Evolutionary conservation across 1,284 basidiomycete genomes (phyloP), one percentile per base, ranked within the genome.

Genomic region (Mycena citricolor): DNA sequence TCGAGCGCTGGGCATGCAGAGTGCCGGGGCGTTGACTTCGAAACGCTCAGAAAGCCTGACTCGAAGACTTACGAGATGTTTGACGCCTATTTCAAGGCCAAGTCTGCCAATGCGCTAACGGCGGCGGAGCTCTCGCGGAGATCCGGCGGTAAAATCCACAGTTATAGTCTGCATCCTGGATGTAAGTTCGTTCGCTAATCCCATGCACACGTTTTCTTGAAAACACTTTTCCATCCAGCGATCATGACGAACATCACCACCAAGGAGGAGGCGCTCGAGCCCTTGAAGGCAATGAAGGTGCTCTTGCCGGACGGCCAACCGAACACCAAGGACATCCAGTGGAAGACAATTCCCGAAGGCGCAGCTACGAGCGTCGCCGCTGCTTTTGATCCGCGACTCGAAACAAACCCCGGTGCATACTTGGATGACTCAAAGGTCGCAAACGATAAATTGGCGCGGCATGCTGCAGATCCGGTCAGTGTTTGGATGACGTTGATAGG

Each of bases 351-450:
- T 12, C 8, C 7, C 11, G 16, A 38, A 32, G 39, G 30, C 3
- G 29, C 29, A 16, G 29, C 29, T 4, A 42, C 39, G 39, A 47
- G 20, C 5, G 26, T 47, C 4, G 44, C 29, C 14, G 39, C 44
- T 10, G 39, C 44, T 11, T 49, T 49, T 22, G 42, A 49, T 24
- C 26, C 47, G 3, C 25, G 42, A 0, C 23, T 49, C 21, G 14
- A 25, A 31, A 25, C 19, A 31, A 32, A n/a, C 32, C 23, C 42
- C 22, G 37, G 47, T 4, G 38, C 37, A 6, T 49, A 40, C 20
- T 24, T 49, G 2, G 0, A 2, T 17, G 38, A 49, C 31, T 31
- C 22, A 10, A 12, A 2, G 4, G 42, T 29, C 2, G 42, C 47
- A 7, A 49, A 30, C 16, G 42, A 36, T 3, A 7, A 16, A 8